Evolutionary conservation across 1,284 basidiomycete species (phyloP).

Genomic region (Coniferiporia weirii): DNA sequence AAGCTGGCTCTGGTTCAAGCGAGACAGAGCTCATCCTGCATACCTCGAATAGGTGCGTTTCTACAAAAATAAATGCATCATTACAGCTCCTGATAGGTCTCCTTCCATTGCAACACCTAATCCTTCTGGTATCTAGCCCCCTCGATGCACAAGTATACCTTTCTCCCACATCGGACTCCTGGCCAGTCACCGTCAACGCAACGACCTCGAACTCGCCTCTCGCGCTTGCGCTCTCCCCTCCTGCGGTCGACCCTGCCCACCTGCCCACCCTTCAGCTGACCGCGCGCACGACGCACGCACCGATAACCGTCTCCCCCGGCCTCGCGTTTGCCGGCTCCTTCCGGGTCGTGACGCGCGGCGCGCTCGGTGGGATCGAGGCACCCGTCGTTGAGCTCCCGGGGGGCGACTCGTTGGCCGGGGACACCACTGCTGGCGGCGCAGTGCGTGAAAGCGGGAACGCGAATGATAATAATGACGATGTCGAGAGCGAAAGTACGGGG

Average conservation of each 20-base stretch:
- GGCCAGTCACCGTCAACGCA: background rate
- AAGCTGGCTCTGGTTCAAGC: background rate
- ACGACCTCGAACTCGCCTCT: background rate
- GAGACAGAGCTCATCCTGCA: background rate
- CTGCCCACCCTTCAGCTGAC: background rate
- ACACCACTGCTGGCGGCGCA: no score
- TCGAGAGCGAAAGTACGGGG: background rate
- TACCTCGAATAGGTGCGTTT: background rate
- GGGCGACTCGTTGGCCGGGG: background rate
- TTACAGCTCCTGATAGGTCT: no score
- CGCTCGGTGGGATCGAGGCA: background rate
- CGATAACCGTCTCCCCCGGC: slow-evolving; percentile 5
- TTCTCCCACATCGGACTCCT: background rate
- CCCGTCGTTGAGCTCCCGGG: background rate
- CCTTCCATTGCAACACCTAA: no score
- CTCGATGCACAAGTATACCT: background rate
- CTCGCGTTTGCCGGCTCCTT: slow-evolving; percentile 15
- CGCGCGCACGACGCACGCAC: slow-evolving; percentile 9
- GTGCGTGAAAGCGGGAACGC: background rate
- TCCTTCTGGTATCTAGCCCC: background rate
- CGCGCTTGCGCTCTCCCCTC: background rate
- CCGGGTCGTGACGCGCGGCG: background rate
- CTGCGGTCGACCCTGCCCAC: background rate
- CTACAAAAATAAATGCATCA: no score
- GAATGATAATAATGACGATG: background rate